Evolutionary conservation across 768 basidiomycete species (phyloP).

Genomic region (Phaffia australis): DNA sequence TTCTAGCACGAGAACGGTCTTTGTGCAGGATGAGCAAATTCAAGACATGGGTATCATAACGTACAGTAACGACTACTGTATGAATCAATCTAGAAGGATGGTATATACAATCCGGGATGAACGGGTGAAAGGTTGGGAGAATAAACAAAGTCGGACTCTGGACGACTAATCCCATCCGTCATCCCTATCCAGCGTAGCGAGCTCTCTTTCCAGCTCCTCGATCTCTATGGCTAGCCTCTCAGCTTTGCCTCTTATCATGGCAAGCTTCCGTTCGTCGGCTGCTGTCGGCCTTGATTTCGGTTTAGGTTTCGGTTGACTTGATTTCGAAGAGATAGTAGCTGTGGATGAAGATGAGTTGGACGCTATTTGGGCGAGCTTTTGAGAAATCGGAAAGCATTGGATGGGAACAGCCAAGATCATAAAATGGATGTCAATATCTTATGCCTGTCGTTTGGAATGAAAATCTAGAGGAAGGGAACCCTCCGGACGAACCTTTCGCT

Average conservation of each 20-base stretch:
- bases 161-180: too few relatives aligned
- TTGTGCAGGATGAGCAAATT: too few relatives aligned
- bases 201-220: constrained; percentile 9
- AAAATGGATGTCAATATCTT: constrained; percentile 1
- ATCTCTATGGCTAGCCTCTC: constrained; percentile 18
- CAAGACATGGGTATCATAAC: too few relatives aligned
- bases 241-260: constrained; percentile 12
- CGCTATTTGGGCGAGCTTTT: constrained; percentile 2
- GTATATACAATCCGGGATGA: too few relatives aligned
- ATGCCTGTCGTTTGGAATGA: too few relatives aligned
- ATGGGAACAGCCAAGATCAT: background rate
- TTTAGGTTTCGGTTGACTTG: too few relatives aligned
- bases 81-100: too few relatives aligned
- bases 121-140: too few relatives aligned
- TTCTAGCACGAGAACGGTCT: too few relatives aligned
- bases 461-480: background rate
- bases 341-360: background rate
- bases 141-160: too few relatives aligned
- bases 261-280: constrained; percentile 20
- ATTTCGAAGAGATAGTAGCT: background rate
- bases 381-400: background rate
- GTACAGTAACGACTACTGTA: too few relatives aligned
- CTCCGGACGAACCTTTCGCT: constrained; percentile 53
- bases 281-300: constrained; percentile 5
- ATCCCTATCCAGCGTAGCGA: too few relatives aligned